These are phyloP conservation scores for Chaetomiaceae sp. DNA, from an alignment of 2,329 filamentous ascomycete genomes.

Conservation along the genomic window DNA sequence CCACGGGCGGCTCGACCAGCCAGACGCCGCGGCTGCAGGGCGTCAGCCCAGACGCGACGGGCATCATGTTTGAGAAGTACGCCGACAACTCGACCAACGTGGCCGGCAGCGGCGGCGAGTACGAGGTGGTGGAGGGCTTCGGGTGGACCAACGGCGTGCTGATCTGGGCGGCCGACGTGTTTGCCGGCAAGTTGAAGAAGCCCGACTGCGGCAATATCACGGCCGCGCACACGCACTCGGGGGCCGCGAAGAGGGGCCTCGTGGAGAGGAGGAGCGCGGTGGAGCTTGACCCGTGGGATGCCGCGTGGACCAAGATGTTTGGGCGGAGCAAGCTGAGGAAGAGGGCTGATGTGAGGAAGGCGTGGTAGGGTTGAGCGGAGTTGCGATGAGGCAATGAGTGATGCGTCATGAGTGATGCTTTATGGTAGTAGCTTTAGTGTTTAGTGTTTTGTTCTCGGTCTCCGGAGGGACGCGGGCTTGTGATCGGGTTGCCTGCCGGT, in stretches of 20 bases:
- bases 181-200: slow-evolving; percentile 49
- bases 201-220: slow-evolving; percentile 53
- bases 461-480: too few relatives aligned
- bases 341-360: background rate
- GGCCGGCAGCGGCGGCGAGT: slow-evolving; percentile 63
- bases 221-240: slow-evolving; percentile 35
- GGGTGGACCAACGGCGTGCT: slow-evolving; percentile 68
- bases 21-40: slow-evolving; percentile 48
- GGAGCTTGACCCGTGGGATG: slow-evolving; percentile 44
- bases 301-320: slow-evolving; percentile 46
- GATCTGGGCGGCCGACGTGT: slow-evolving; percentile 61
- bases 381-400: background rate
- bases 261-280: slow-evolving; percentile 40
- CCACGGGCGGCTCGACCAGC: slow-evolving; percentile 58
- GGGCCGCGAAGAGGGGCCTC: slow-evolving; percentile 28
- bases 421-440: background rate
- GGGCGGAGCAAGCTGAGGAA: slow-evolving; percentile 22
- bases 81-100: slow-evolving; percentile 55
- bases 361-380: background rate
- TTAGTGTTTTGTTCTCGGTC: background rate
- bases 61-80: slow-evolving; percentile 70
- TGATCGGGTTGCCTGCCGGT: background rate
- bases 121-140: slow-evolving; percentile 65
- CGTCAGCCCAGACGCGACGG: slow-evolving; percentile 39
- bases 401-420: background rate